Percentiles rank a stretch among this genome's conserved stretches.
Conservation (phyloP, 306 rosid genomes). For the Echinosophora koreensis region DNA sequence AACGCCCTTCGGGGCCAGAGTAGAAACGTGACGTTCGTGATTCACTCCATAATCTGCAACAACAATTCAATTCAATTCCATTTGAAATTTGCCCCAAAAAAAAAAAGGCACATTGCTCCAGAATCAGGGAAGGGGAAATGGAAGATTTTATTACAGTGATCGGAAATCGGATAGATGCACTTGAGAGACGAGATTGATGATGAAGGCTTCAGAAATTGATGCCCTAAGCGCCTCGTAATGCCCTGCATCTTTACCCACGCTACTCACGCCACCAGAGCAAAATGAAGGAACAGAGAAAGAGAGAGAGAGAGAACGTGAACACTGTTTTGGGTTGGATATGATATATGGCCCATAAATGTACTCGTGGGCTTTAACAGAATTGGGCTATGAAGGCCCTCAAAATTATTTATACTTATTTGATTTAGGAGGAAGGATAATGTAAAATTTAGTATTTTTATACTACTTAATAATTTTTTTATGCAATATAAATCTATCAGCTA, state of each 20-base stretch:
- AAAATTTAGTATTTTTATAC: too few species aligned
- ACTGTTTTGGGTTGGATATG: constrained; percentile 9
- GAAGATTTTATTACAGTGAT: constrained; percentile 57
- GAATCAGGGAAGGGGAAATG: constrained; percentile 5
- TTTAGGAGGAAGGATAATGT: too few species aligned
- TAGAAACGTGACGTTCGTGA: constrained; percentile 71
- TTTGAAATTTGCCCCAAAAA: neutral
- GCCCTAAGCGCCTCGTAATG: constrained; percentile 75
- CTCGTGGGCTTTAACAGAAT: neutral
- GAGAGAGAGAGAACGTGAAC: neutral
- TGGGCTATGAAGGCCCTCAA: constrained; percentile 7
- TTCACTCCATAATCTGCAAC: constrained; percentile 72
- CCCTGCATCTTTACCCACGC: constrained; percentile 77
- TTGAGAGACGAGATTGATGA: constrained; percentile 57
- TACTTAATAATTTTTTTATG: too few species aligned
- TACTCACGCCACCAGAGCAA: neutral
- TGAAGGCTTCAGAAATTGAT: constrained; percentile 59
- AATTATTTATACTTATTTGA: too few species aligned
- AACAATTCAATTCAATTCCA: neutral
- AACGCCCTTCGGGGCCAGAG: constrained; percentile 76
- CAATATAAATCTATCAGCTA: too few species aligned
- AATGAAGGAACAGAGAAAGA: constrained; percentile 9
- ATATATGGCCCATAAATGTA: neutral
- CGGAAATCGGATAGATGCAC: constrained; percentile 65
- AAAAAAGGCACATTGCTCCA: constrained; percentile 29